Evolutionary conservation across 2,329 filamentous ascomycete species (phyloP), one percentile per base, ranked within the genome.

Genomic region (Aspergillus eucalypticola): DNA sequence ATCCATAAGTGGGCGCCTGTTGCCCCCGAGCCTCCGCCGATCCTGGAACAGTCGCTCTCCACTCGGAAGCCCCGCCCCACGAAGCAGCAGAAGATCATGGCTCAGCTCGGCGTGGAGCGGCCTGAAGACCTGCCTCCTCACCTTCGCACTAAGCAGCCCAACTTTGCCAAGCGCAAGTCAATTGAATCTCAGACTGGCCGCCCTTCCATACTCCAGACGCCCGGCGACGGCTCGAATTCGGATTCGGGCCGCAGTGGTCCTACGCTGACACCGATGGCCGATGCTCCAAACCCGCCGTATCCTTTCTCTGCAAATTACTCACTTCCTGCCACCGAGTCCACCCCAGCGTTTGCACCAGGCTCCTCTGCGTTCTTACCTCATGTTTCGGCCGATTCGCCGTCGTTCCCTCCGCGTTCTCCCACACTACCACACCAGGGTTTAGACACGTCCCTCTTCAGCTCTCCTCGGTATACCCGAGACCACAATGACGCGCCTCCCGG

Each of bases 61-160:
- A 99, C 95, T 4, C 86, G 95, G 60, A 99, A 99, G 76, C 95
- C 95, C 42, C 88, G 95, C 8, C 95, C 95, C 8, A 99, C 95
- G 0, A 99, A 99, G 78, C 86, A 97, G 66, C 94, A 98, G 75
- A 98, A 97, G 79, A 86, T 98, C 70, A 89, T 99, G 82, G 88
- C 88, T 1, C 90, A 95, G 69, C 87, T 95, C 62, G 93, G 92
- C 2, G 91, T 98, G 11, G 89, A 93, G 3, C 92, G 96, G 66
- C 91, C 92, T 0, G 94, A 98, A 56, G 91, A 97, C 66, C 83
- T 99, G 4, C 95, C 95, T 0, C 88, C 92, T 62, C 87, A 90
- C 66, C 85, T 93, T 63, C 88, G 91, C 64, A 87, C 90, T 3
- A 96, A 96, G 73, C 88, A 88, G 0, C 88, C 90, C 63, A 87